These are phyloP conservation scores for Aspergillus amoenus DNA, from an alignment of 2,329 filamentous ascomycete species.

Conservation along the genomic window DNA sequence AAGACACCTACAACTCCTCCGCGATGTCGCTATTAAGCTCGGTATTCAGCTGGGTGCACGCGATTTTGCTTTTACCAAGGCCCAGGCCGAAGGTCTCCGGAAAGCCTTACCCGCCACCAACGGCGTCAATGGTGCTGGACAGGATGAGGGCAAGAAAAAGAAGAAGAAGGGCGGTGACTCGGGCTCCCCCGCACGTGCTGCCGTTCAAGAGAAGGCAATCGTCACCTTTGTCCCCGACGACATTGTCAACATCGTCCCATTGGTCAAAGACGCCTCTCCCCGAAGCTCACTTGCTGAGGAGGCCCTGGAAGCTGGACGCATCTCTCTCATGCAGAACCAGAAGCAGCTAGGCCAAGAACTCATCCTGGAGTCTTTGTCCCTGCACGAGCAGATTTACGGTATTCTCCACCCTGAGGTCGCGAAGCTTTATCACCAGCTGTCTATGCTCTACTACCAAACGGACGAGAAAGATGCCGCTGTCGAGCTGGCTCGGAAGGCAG, in stretches of 20 bases:
- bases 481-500: slow-evolving; percentile 92
- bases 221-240: slow-evolving; percentile 79
- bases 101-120: slow-evolving; percentile 39
- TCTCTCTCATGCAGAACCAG: slow-evolving; percentile 93
- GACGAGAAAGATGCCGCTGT: slow-evolving; percentile 96
- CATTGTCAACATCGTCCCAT: slow-evolving; percentile 85
- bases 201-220: slow-evolving; percentile 47
- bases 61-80: slow-evolving; percentile 67
- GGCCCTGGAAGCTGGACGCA: slow-evolving; percentile 89
- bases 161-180: slow-evolving; percentile 57
- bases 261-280: slow-evolving; percentile 91
- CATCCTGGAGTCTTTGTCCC: slow-evolving; percentile 87
- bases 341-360: slow-evolving; percentile 95
- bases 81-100: slow-evolving; percentile 27
- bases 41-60: slow-evolving; percentile 84
- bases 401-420: slow-evolving; percentile 96
- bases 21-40: slow-evolving; percentile 84
- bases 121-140: slow-evolving; percentile 32
- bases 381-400: slow-evolving; percentile 98
- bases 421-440: slow-evolving; percentile 89
- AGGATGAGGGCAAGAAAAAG: slow-evolving; percentile 54
- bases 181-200: slow-evolving; percentile 45
- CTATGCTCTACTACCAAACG: slow-evolving; percentile 95
- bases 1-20: slow-evolving; percentile 78
- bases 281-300: slow-evolving; percentile 91